Percentiles rank a stretch among this genome's conserved stretches.
Conservation (phyloP, 768 basidiomycete genomes). For the Rubroboletus pulcherrimus region DNA sequence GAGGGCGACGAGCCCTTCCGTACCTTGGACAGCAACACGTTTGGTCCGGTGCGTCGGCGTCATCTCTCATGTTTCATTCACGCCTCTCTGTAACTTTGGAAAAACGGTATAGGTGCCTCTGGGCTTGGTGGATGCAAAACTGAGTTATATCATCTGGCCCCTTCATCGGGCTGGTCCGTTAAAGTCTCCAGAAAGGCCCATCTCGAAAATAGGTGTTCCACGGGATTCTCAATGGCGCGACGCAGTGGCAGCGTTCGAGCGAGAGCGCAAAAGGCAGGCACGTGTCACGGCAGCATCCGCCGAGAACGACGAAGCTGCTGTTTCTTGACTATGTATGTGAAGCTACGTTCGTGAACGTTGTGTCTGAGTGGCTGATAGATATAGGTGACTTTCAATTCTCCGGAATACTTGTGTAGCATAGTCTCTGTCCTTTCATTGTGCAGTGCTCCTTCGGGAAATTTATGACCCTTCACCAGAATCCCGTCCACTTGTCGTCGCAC, state of each 20-base stretch:
- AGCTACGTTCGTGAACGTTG: neutral
- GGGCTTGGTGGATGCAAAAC: conserved; percentile 48
- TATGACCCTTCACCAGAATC: conserved; percentile 1
- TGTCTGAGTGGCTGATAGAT: neutral
- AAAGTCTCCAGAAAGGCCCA: conserved; percentile 20
- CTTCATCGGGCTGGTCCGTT: conserved; percentile 42
- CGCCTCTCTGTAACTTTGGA: neutral
- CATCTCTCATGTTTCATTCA: neutral
- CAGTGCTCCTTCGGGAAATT: neutral
- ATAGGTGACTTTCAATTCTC: neutral
- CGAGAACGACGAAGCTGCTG: neutral
- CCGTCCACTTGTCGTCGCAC: neutral
- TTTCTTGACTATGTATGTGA: conserved; percentile 3
- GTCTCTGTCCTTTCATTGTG: neutral
- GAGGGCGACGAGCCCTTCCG: conserved; percentile 47
- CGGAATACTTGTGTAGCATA: neutral
- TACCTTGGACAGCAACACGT: conserved; percentile 68
- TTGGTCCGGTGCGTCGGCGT: conserved; percentile 55
- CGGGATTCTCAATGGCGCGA: conserved; percentile 25
- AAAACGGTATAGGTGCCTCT: conserved; percentile 34
- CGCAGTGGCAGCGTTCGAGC: conserved; percentile 31
- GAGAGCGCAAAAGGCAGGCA: conserved; percentile 23
- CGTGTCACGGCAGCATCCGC: conserved; percentile 14
- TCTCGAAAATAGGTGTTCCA: conserved; percentile 15
- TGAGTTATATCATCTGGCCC: conserved; percentile 52